Base-by-base conservation (phyloP, 768 basidiomycete genomes). In the Epithele typhae region DNA sequence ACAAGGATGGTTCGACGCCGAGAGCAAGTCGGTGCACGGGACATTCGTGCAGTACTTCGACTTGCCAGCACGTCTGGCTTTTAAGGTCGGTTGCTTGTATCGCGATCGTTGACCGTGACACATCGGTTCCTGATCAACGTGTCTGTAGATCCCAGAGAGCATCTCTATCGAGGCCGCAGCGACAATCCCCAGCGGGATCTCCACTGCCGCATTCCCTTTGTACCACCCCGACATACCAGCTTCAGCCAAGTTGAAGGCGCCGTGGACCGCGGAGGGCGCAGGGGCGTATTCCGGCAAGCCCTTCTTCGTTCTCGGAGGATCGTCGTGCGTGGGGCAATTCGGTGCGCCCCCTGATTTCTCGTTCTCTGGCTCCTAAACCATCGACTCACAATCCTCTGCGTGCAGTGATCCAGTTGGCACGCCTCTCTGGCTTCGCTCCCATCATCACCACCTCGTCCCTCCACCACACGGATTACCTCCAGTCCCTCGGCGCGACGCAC, bases 401-500 rank as follows among this genome's bases (percentile, higher is more conserved):
- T 12, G 24, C 50, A 61, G 58, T 46, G 10, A 59, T 64, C 25
- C 63, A 63, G 44, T 37, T 61, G 2, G 63, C 63, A 0, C 53
- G 48, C 21, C 40, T 64, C 8, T 61, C 63, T 7, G 63, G 63
- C 1, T 64, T 63, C 56, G 45, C 54, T n/a, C 61, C 61, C 25
- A 60, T 64, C 47, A 55, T 64, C 43, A 47, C 57, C 4, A 63
- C 60, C 11, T 59, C 60, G 3, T 64, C 63, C 10, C 45, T 46
- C 21, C 58, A 52, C 48, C 59, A 64, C 52, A n/a, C 43, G 7
- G 56, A 37, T 12, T 45, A 38, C 41, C 55, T 55, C 46, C 56
- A 51, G 41, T 45, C 48, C 0, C 53, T 58, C 30, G 61, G 61
- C 9, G 61, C 57, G 3, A 62, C 61, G 30, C 61, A 62, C 38